Evolutionary conservation across 2,329 filamentous ascomycete species (phyloP).

Genomic region (Coccinonectria pachysandricola): DNA sequence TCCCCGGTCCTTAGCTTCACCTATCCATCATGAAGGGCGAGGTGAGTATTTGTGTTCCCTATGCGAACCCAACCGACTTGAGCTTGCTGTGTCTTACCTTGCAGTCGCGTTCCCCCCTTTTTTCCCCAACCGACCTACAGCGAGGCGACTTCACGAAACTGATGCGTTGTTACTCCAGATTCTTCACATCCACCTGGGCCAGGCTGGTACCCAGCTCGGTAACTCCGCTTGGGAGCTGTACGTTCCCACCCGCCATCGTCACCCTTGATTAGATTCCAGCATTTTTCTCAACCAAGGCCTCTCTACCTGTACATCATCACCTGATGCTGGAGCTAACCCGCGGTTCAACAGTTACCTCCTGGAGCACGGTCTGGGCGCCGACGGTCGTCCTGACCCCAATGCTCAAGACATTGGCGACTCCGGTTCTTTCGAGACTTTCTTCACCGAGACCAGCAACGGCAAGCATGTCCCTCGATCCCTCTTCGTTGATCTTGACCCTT

Average conservation of each 20-base stretch:
- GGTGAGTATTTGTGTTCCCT: conserved; percentile 28
- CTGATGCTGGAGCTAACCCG: too few species aligned
- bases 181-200: conserved; percentile 54
- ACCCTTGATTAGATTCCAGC: conserved; percentile 2
- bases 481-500: conserved; percentile 64
- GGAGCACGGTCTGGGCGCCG: conserved; percentile 57
- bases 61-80: too few species aligned
- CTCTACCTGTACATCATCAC: too few species aligned
- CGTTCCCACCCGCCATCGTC: conserved; percentile 26
- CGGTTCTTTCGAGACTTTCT: conserved; percentile 63
- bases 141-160: conserved; percentile 6
- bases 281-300: too few species aligned
- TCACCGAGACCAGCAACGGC: conserved; percentile 60
- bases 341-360: conserved; percentile 51
- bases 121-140: conserved; percentile 5
- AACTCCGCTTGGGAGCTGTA: conserved; percentile 71
- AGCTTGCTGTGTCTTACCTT: too few species aligned
- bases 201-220: conserved; percentile 64
- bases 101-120: conserved; percentile 1
- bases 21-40: conserved; percentile 44
- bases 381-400: conserved; percentile 54
- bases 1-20: conserved; percentile 13
- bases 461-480: conserved; percentile 65
- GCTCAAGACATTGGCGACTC: conserved; percentile 48
- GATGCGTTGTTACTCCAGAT: conserved; percentile 30